These are phyloP conservation scores for Puccinellia tenuiflora DNA, from an alignment of 176 grass and related monocot species.

Conservation along the genomic window DNA sequence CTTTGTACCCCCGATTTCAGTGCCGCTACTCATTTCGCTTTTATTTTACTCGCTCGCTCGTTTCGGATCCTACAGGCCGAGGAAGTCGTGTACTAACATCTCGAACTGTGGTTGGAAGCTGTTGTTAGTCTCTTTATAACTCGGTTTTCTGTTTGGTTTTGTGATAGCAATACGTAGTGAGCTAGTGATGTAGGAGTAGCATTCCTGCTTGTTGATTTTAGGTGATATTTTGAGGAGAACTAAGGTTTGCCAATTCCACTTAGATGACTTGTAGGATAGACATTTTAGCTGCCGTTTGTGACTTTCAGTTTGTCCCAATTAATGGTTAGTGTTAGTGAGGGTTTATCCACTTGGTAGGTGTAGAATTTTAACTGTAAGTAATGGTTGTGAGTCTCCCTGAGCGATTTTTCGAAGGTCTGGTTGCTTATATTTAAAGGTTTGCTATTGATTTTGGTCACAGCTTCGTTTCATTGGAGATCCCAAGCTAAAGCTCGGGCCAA, in stretches of 20 bases:
- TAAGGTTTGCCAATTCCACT: slow-evolving; percentile 3
- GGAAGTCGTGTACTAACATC: neutral
- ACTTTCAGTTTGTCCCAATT: neutral
- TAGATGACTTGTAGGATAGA: neutral
- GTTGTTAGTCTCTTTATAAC: neutral
- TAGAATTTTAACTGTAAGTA: slow-evolving; percentile 1
- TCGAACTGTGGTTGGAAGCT: neutral
- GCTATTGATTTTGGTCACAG: neutral
- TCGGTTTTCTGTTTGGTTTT: neutral
- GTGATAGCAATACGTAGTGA: neutral
- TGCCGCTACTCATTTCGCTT: slow-evolving; percentile 18
- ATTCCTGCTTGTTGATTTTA: slow-evolving; percentile 7
- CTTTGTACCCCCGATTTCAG: neutral
- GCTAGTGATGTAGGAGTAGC: slow-evolving; percentile 17
- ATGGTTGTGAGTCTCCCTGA: neutral
- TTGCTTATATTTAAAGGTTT: neutral
- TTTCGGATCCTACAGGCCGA: slow-evolving; percentile 13
- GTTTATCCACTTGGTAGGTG: neutral
- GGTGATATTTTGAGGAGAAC: slow-evolving; percentile 6
- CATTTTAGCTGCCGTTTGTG: neutral
- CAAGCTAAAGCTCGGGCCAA: too few species aligned
- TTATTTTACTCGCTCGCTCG: neutral
- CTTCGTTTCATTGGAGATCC: slow-evolving; percentile 3
- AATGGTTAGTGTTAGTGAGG: slow-evolving; percentile 1
- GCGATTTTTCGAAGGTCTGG: neutral